Percentiles rank a stretch among this genome's conserved stretches.
phyloP scores from a whole-genome alignment of 108 stramenopile genomes.

The Aurantiochytrium sp. region DNA sequence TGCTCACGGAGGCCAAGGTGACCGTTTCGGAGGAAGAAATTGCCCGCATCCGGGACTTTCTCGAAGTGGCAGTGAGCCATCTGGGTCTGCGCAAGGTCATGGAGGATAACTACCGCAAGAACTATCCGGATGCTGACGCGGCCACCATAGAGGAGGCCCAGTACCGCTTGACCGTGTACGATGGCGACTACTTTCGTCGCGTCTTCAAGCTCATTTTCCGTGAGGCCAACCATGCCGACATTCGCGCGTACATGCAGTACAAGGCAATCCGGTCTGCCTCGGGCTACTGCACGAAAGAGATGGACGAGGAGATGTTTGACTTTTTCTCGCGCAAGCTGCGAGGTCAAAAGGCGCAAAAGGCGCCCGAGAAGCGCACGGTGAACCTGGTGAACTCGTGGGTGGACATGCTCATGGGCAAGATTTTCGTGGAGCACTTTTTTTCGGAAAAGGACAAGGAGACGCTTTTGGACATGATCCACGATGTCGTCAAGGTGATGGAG shows the following conservation, averaged over 20 bases:
- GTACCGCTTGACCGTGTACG: not conserved
- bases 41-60: not conserved
- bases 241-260: conserved; percentile 56
- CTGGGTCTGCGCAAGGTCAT: not conserved
- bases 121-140: not conserved
- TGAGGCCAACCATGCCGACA: conserved; percentile 24
- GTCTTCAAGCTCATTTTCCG: conserved; percentile 29
- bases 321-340: conserved; percentile 57
- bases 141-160: not conserved
- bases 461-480: conserved; percentile 62
- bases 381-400: conserved; percentile 59
- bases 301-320: conserved; percentile 61
- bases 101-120: not conserved
- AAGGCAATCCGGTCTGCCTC: conserved; percentile 44
- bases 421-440: conserved; percentile 66
- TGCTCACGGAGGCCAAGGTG: not conserved
- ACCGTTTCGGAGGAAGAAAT: not conserved
- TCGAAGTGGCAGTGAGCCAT: not conserved
- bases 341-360: conserved; percentile 63
- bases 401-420: conserved; percentile 66
- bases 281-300: conserved; percentile 45
- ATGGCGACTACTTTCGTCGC: conserved; percentile 9
- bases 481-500: conserved; percentile 62
- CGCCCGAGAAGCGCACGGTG: conserved; percentile 73
- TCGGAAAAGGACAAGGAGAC: conserved; percentile 54